phyloP scores from a whole-genome alignment of 495 filamentous ascomycete genomes.

The Echria macrotheca region DNA sequence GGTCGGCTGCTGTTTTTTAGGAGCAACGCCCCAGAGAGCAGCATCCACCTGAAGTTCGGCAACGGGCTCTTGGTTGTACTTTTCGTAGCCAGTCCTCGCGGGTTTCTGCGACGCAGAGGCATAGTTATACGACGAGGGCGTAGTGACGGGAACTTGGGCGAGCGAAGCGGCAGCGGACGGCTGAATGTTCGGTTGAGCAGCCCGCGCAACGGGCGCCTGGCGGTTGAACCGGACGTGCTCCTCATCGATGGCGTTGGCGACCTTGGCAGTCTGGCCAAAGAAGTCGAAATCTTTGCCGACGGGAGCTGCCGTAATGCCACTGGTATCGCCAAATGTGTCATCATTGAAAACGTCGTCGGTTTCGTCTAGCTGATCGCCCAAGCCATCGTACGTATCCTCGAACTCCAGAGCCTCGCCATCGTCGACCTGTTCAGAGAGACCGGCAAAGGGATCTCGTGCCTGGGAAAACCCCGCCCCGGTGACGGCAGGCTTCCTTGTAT shows the following conservation, averaged over 20 bases:
- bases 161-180: slow-evolving; percentile 21
- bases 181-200: slow-evolving; percentile 27
- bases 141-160: slow-evolving; percentile 20
- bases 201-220: slow-evolving; percentile 48
- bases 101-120: slow-evolving; percentile 46
- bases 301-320: slow-evolving; percentile 25
- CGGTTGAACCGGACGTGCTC: slow-evolving; percentile 79
- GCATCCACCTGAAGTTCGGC: slow-evolving; percentile 86
- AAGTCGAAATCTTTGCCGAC: slow-evolving; percentile 97
- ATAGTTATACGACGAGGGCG: slow-evolving; percentile 33
- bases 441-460: slow-evolving; percentile 82
- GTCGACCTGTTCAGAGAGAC: slow-evolving; percentile 62
- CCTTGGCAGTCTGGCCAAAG: slow-evolving; percentile 82
- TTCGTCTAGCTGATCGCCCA: slow-evolving; percentile 88
- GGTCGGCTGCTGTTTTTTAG: slow-evolving; percentile 48
- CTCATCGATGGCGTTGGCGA: slow-evolving; percentile 77
- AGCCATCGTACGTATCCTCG: slow-evolving; percentile 95
- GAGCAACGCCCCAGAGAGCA: slow-evolving; percentile 78
- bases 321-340: slow-evolving; percentile 79
- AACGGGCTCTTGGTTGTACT: slow-evolving; percentile 67
- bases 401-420: slow-evolving; percentile 85
- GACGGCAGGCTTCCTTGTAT: slow-evolving; percentile 56
- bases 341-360: slow-evolving; percentile 94
- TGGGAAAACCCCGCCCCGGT: slow-evolving; percentile 70
- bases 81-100: slow-evolving; percentile 77